Conservation (phyloP, 768 basidiomycete species). For the Lactifluus piperatus region DNA sequence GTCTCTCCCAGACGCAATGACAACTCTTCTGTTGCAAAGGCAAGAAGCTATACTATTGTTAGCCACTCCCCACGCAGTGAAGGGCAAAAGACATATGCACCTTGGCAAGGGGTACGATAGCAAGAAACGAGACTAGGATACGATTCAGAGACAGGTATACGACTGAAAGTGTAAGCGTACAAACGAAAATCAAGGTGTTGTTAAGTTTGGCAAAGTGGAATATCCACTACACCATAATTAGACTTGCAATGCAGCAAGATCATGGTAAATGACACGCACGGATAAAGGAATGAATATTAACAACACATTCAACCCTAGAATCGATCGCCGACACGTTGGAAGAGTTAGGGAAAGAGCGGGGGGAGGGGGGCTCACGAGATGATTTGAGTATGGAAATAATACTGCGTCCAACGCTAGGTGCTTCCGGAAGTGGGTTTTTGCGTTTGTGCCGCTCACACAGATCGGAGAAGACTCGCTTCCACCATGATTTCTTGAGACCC, state of each 20-base stretch:
- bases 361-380: slow-evolving; percentile 40
- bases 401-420: slow-evolving; percentile 41
- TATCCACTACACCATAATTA: slow-evolving; percentile 49
- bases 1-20: slow-evolving; percentile 79
- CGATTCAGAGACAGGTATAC: not conserved
- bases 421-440: slow-evolving; percentile 27
- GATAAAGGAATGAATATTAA: slow-evolving; percentile 66
- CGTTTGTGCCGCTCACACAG: slow-evolving; percentile 9
- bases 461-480: not conserved
- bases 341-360: not conserved
- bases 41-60: slow-evolving; percentile 44
- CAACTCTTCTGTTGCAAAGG: slow-evolving; percentile 80
- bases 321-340: not conserved
- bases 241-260: not conserved
- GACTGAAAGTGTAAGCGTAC: slow-evolving; percentile 34
- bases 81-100: slow-evolving; percentile 26
- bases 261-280: slow-evolving; percentile 29
- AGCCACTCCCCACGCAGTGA: not conserved
- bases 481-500: not conserved
- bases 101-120: slow-evolving; percentile 82
- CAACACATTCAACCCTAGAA: slow-evolving; percentile 59
- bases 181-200: slow-evolving; percentile 63
- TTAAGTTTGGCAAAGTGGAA: slow-evolving; percentile 48
- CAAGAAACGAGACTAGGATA: slow-evolving; percentile 56
- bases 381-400: slow-evolving; percentile 44